Evolutionary conservation across 2,329 filamentous ascomycete genomes (phyloP).

Genomic region (Cladosporium cucumerinum): DNA sequence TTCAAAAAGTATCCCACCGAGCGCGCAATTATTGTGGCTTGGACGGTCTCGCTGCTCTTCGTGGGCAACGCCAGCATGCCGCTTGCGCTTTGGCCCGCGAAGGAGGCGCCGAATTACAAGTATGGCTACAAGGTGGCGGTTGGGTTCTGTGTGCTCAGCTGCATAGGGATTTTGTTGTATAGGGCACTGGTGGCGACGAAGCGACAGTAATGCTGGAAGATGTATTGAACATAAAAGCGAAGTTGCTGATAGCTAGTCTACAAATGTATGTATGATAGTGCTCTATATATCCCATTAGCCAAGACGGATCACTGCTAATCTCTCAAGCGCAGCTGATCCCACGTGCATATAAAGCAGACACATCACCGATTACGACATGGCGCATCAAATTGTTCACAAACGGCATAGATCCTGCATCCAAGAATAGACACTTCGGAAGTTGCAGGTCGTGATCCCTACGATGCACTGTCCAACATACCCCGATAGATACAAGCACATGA

Average conservation of each 20-base stretch:
- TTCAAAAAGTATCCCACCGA: slow-evolving; percentile 8
- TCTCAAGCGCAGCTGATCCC: background rate
- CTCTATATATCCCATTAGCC: too few relatives aligned
- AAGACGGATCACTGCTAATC: too few relatives aligned
- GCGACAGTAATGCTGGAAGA: background rate
- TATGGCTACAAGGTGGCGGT: slow-evolving; percentile 10
- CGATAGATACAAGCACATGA: too few relatives aligned
- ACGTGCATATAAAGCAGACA: too few relatives aligned
- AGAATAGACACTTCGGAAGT: too few relatives aligned
- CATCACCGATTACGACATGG: too few relatives aligned
- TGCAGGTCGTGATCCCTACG: too few relatives aligned
- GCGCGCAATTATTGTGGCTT: slow-evolving; percentile 9
- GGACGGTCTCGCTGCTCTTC: slow-evolving; percentile 8
- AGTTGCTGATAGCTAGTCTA: background rate
- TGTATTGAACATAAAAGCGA: background rate
- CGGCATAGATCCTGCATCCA: too few relatives aligned
- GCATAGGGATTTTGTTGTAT: slow-evolving; percentile 6
- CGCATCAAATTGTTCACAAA: too few relatives aligned
- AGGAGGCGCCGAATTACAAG: slow-evolving; percentile 9
- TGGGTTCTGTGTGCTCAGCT: slow-evolving; percentile 10
- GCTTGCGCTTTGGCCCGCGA: slow-evolving; percentile 9
- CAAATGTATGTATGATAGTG: background rate
- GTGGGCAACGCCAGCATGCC: slow-evolving; percentile 15
- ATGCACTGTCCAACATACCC: too few relatives aligned
- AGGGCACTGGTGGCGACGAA: slow-evolving; percentile 1